Base-by-base conservation (phyloP, 2,329 filamentous ascomycete genomes). In the Penicillium sp. region DNA sequence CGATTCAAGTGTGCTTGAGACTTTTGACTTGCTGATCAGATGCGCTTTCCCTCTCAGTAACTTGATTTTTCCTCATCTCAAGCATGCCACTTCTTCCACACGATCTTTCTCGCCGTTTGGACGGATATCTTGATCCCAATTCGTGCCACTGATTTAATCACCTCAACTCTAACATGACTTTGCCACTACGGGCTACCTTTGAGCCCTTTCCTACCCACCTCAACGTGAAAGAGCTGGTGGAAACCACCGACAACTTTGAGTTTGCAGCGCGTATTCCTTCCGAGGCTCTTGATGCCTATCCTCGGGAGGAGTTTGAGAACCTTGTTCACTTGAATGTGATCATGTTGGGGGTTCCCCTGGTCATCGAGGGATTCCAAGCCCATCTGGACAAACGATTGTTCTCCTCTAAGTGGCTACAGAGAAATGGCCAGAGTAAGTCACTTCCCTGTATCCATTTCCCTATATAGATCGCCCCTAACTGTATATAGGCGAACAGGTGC, bases 131-230 rank as follows among this genome's bases (percentile, higher is more conserved):
- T 42, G 10, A 23, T 42, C 19, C 19, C 19, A 42, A 21, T 42
- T 14, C 9, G 11, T 23, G 11, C 25, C 43, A 46, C 25, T 27
- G 14, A 46, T 46, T 19, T 19, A 19, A 19, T 19, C 7, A 10
- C 19, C 11, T 26, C 21, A 7, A 14, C 21, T 13, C 23, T 21
- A 21, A 44, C 42, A 61, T 61, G 59, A 21, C 45, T 37, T 1
- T 88, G 92, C 70, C 92, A 92, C 7, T 31, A 19, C 46, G 44
- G 9, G 59, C 57, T 16, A 91, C 92, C 51, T 98, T 98, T 74
- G 92, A 96, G 73, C 93, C 93, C 1, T 90, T 98, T 47, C 85
- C 92, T 0, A 93, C 93, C 0, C 86, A 93, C 69, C 85, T 98
- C 56, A 89, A 98, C 70, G 80, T 98, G 16, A 79, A 85, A 39